Evolutionary conservation across 2,329 filamentous ascomycete genomes (phyloP).

Genomic region (Plectosphaerella plurivora): DNA sequence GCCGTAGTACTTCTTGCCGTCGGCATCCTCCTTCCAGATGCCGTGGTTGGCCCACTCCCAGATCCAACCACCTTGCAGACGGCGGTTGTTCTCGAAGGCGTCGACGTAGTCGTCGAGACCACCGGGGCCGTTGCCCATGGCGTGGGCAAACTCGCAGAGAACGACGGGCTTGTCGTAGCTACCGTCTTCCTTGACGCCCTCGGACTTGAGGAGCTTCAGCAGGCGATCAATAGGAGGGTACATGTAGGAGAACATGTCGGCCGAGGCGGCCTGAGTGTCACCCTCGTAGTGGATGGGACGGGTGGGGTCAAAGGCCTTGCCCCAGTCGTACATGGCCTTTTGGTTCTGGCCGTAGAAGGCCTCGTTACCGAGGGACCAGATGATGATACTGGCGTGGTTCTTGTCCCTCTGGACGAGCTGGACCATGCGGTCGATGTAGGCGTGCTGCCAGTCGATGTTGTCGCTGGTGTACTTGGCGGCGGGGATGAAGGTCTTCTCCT

Average conservation of each 20-base stretch:
- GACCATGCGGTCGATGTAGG: conserved; percentile 63
- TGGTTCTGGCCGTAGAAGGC: conserved; percentile 68
- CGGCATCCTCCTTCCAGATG: conserved; percentile 39
- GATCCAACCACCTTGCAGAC: conserved; percentile 62
- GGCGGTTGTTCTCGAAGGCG: conserved; percentile 54
- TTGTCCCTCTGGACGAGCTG: conserved; percentile 66
- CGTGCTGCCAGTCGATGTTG: conserved; percentile 55
- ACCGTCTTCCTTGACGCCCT: conserved; percentile 35
- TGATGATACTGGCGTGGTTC: conserved; percentile 65
- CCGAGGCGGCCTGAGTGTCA: conserved; percentile 52
- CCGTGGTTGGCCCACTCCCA: conserved; percentile 66
- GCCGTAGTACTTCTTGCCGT: conserved; percentile 44
- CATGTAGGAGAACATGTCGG: conserved; percentile 67
- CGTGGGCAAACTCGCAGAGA: conserved; percentile 54
- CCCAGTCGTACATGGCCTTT: conserved; percentile 61
- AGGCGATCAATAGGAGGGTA: conserved; percentile 53
- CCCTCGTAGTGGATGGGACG: conserved; percentile 65
- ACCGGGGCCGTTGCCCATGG: conserved; percentile 73
- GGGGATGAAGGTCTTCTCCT: conserved; percentile 47
- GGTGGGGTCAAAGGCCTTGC: conserved; percentile 51
- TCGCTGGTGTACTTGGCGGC: conserved; percentile 57
- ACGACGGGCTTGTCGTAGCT: conserved; percentile 54
- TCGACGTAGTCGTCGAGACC: conserved; percentile 64
- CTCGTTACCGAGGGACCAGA: conserved; percentile 73
- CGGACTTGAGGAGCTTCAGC: conserved; percentile 35